A percentile compares a stretch with the other conserved stretches of the same genome.
Conservation (phyloP, 441 rosid species). For the Populus trichocarpa region DNA sequence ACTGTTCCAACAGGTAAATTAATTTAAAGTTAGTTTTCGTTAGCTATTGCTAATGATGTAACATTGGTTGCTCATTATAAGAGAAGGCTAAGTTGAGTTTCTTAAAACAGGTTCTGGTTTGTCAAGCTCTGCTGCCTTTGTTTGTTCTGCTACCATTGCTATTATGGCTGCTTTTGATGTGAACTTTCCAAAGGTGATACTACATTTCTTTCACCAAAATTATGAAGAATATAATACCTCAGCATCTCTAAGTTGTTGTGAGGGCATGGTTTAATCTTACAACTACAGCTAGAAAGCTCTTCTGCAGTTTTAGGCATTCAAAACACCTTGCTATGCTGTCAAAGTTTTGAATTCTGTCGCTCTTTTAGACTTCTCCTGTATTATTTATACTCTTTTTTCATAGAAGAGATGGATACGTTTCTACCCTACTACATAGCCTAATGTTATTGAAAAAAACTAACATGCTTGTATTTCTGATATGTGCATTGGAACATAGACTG, state of each 20-base stretch:
- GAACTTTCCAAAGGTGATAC: constrained; percentile 69
- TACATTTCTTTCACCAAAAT: background rate
- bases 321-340: background rate
- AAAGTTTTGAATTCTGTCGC: background rate
- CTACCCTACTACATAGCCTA: background rate
- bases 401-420: background rate
- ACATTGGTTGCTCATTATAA: background rate
- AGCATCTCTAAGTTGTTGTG: background rate
- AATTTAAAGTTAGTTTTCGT: background rate
- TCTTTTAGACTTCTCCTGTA: background rate
- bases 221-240: background rate
- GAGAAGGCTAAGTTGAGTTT: constrained; percentile 8
- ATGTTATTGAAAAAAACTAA: background rate
- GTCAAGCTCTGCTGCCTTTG: constrained; percentile 98
- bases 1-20: constrained; percentile 83
- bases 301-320: background rate
- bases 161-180: constrained; percentile 77
- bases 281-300: background rate
- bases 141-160: constrained; percentile 89
- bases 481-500: background rate
- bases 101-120: constrained; percentile 78
- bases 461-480: background rate
- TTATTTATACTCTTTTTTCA: too few species aligned
- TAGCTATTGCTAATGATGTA: background rate
- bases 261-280: background rate